A percentile compares a stretch with the other conserved stretches of the same genome.
These are phyloP conservation scores for Trichocomaceae sp. DNA, from an alignment of 2,329 filamentous ascomycete species.

Conservation along the genomic window DNA sequence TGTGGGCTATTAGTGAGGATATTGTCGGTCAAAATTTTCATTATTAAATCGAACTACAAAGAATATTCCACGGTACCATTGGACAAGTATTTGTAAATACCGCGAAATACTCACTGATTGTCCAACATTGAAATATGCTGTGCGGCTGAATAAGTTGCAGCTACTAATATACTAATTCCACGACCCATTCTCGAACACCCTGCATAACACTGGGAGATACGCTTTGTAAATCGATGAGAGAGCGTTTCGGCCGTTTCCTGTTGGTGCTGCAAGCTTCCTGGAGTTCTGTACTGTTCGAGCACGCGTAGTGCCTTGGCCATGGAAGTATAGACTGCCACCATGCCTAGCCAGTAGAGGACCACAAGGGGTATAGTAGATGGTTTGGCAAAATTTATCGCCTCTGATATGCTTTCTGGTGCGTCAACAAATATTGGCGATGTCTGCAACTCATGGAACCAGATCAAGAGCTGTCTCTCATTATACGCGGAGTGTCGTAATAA, in stretches of 20 bases:
- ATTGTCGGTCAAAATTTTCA: slow-evolving; percentile 2
- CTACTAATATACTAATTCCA: neutral
- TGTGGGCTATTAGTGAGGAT: slow-evolving; percentile 1
- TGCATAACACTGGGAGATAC: neutral
- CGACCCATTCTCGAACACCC: neutral
- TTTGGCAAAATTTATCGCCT: neutral
- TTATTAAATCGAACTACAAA: neutral
- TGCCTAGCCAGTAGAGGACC: neutral
- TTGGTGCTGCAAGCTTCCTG: neutral
- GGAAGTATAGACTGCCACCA: neutral
- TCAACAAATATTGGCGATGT: neutral
- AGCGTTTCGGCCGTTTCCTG: neutral
- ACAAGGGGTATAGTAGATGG: neutral
- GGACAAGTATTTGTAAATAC: neutral
- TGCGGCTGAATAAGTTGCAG: neutral
- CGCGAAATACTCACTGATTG: too few relatives aligned
- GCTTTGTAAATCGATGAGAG: neutral
- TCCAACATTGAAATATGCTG: neutral
- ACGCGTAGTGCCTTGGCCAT: neutral
- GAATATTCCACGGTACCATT: neutral
- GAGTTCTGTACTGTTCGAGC: neutral
- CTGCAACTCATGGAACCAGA: neutral
- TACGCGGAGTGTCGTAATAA: neutral
- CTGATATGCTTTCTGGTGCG: neutral
- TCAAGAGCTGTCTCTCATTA: neutral